Evolutionary conservation across 441 rosid genomes (phyloP), one percentile per base, ranked within the genome.

Genomic region (Daphne laureola): DNA sequence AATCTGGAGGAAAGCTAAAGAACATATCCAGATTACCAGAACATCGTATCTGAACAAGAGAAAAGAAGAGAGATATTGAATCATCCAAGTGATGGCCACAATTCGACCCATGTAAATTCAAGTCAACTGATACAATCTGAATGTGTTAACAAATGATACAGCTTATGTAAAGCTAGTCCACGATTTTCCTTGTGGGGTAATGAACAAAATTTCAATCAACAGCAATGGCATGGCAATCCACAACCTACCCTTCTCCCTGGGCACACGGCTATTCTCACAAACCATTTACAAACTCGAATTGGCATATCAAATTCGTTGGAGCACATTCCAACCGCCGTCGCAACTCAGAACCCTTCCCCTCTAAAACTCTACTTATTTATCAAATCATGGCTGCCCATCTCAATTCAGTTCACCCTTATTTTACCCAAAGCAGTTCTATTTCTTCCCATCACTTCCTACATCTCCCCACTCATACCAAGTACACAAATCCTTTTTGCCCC

Each of bases 131-230:
- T 31, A 31, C 38, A 31, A 31, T 31, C 6, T 31, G 38, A 56
- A 56, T 47, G 46, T 36, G 49, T n/a, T 3, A 48, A 31, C 61
- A 48, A 47, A 48, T 14, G 41, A 38, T 18, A 57, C 45, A 57
- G 26, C 16, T 14, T 31, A 54, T 21, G 7, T 25, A 16, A 35
- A 49, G n/a, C 42, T 38, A 57, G 53, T 57, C 42, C 45, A 46
- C 16, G 18, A 18, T 14, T 43, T 57, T 46, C 53, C 17, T 57
- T 21, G 15, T 50, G 31, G 31, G 27, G 40, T 50, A 54, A 43
- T 23, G 23, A 25, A 43, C 15, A 56, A 56, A 49, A 25, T 16
- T 31, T n/a, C 5, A 48, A 57, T 57, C 53, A 47, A 36, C 23
- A 14, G 27, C 35, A 46, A 46, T n/a, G n/a, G n/a, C n/a, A 46